Conservation (phyloP, 75 land plant genomes). For the Sequoia sempervirens region DNA sequence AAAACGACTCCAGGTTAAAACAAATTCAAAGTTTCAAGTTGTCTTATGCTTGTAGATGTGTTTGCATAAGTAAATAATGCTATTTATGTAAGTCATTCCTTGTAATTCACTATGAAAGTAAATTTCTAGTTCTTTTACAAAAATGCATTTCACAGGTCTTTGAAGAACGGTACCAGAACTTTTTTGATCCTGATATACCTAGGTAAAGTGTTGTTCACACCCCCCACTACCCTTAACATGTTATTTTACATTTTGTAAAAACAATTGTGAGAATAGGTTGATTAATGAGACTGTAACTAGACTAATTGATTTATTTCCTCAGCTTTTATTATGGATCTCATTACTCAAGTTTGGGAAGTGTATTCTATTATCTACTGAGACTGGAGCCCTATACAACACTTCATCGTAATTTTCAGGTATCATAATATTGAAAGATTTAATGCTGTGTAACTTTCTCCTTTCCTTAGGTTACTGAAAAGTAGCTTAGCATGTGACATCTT, state of each 20-base stretch:
- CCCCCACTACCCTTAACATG: not conserved
- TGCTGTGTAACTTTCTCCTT: not conserved
- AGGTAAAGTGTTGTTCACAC: slow-evolving; percentile 41
- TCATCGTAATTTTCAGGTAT: slow-evolving; percentile 94
- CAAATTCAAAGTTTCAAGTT: not conserved
- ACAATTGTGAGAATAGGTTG: not conserved
- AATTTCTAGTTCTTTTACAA: slow-evolving; percentile 7
- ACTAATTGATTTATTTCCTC: slow-evolving; percentile 10
- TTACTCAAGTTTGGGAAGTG: slow-evolving; percentile 99
- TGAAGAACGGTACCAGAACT: slow-evolving; percentile 88
- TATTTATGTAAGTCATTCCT: not conserved
- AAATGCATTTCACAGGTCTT: slow-evolving; percentile 59
- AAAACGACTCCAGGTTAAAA: slow-evolving; percentile 84
- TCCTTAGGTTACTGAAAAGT: not conserved
- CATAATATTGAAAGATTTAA: not conserved
- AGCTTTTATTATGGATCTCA: slow-evolving; percentile 99
- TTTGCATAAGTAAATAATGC: not conserved
- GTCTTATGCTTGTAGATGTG: slow-evolving; percentile 4
- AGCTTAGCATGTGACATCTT: not conserved
- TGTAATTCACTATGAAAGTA: not conserved
- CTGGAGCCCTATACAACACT: slow-evolving; percentile 91
- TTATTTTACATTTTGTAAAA: not conserved
- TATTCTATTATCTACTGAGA: slow-evolving; percentile 87
- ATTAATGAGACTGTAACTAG: not conserved
- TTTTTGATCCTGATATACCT: slow-evolving; percentile 97